phyloP scores from a whole-genome alignment of 2,329 filamentous ascomycete genomes.

The Xylariaceae sp. region DNA sequence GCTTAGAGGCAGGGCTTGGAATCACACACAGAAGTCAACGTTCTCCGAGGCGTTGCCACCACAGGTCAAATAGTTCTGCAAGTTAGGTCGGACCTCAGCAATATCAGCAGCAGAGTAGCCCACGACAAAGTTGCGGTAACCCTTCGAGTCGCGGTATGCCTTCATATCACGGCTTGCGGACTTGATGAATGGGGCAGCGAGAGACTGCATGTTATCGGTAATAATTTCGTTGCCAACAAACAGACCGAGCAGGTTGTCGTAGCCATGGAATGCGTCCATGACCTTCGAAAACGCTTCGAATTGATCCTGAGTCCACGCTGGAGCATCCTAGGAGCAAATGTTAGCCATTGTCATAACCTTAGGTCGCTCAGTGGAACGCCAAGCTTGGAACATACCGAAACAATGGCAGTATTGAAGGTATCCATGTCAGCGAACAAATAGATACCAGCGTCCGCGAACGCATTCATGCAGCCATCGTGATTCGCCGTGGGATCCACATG shows the following conservation, averaged over 20 bases:
- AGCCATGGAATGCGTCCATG: constrained; percentile 72
- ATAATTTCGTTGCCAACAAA: constrained; percentile 89
- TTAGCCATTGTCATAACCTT: constrained; percentile 4
- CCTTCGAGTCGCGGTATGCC: constrained; percentile 68
- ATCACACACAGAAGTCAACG: constrained; percentile 63
- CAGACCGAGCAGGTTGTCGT: constrained; percentile 76
- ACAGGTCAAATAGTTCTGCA: constrained; percentile 73
- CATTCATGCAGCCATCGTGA: constrained; percentile 76
- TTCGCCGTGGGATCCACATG: constrained; percentile 70
- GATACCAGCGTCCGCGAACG: constrained; percentile 74
- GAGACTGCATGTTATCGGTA: constrained; percentile 53
- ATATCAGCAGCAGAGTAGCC: constrained; percentile 89
- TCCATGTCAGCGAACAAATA: constrained; percentile 83
- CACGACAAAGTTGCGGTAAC: constrained; percentile 75
- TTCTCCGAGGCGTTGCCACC: constrained; percentile 64
- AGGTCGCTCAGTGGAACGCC: background rate
- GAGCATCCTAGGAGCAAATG: constrained; percentile 43
- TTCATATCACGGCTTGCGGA: constrained; percentile 79
- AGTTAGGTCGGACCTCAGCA: constrained; percentile 58
- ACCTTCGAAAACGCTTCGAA: constrained; percentile 64
- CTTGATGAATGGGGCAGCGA: constrained; percentile 77
- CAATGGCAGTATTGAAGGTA: constrained; percentile 65
- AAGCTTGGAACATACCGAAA: constrained; percentile 45
- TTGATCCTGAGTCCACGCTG: constrained; percentile 71
- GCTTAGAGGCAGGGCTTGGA: background rate